Evolutionary conservation across 2,329 filamentous ascomycete genomes (phyloP).

Genomic region (Delphinella strobiligena): DNA sequence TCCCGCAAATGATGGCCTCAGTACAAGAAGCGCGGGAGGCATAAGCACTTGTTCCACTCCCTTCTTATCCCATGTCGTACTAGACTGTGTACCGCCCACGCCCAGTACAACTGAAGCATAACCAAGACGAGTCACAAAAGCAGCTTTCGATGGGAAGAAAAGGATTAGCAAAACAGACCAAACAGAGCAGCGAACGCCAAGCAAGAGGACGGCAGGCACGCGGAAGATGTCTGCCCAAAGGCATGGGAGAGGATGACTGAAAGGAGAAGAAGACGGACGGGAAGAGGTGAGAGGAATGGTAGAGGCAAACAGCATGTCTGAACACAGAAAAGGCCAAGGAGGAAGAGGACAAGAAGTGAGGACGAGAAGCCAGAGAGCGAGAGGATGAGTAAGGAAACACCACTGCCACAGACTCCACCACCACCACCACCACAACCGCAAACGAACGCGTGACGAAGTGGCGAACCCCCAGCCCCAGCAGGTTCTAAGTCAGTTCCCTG

Average conservation of each 20-base stretch:
- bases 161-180: constrained; percentile 40
- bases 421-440: too few relatives aligned
- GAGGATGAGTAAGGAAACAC: too few relatives aligned
- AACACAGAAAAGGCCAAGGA: constrained; percentile 32
- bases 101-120: constrained; percentile 32
- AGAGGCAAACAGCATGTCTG: constrained; percentile 32
- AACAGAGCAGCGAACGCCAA: constrained; percentile 34
- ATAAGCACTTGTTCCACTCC: not conserved
- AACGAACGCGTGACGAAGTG: too few relatives aligned
- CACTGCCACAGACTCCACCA: too few relatives aligned
- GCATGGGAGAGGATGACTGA: constrained; percentile 38
- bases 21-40: constrained; percentile 31
- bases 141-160: constrained; percentile 33
- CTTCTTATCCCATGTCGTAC: not conserved
- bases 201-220: constrained; percentile 30
- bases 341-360: constrained; percentile 14
- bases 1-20: constrained; percentile 20
- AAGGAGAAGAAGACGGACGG: constrained; percentile 31
- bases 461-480: too few relatives aligned
- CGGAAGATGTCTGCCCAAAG: constrained; percentile 34
- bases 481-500: too few relatives aligned
- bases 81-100: not conserved
- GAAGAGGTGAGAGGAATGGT: constrained; percentile 25
- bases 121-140: constrained; percentile 32
- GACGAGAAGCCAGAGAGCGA: constrained; percentile 13